phyloP scores from a whole-genome alignment of 306 rosid species.

The Fagus crenata region DNA sequence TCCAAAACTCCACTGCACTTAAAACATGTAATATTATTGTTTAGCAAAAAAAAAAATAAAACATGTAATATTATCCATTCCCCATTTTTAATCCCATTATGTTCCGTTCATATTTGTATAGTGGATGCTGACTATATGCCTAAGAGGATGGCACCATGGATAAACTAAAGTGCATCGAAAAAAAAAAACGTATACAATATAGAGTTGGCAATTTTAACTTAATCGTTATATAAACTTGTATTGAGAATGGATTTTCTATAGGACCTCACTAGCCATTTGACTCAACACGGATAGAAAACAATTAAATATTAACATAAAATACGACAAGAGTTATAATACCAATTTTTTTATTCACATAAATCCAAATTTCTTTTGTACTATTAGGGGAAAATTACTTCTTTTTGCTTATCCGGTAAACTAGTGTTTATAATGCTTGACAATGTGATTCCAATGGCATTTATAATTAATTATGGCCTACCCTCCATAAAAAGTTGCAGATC shows the following conservation, averaged over 20 bases:
- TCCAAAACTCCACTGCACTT: background rate
- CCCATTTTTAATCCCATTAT: background rate
- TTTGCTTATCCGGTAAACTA: background rate
- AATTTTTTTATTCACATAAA: too few species aligned
- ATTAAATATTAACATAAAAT: background rate
- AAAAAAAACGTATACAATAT: too few species aligned
- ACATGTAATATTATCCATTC: background rate
- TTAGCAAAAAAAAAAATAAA: too few species aligned
- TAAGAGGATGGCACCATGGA: slow-evolving; percentile 1
- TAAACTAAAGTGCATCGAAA: too few species aligned
- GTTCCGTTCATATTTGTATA: background rate
- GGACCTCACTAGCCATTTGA: background rate
- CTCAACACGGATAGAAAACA: background rate
- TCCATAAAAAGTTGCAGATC: background rate
- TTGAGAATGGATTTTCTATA: background rate
- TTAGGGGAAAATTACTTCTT: too few species aligned
- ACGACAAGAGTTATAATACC: background rate
- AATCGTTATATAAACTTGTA: too few species aligned
- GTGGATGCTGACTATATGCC: slow-evolving; percentile 3
- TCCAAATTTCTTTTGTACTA: too few species aligned
- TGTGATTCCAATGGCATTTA: background rate
- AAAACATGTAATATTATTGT: background rate
- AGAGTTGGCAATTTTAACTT: too few species aligned
- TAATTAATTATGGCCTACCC: background rate
- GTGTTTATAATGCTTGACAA: background rate